Percentiles rank a stretch among this genome's conserved stretches.
Conservation (phyloP, 1,284 basidiomycete species). For the Cryptococcus sp. region DNA sequence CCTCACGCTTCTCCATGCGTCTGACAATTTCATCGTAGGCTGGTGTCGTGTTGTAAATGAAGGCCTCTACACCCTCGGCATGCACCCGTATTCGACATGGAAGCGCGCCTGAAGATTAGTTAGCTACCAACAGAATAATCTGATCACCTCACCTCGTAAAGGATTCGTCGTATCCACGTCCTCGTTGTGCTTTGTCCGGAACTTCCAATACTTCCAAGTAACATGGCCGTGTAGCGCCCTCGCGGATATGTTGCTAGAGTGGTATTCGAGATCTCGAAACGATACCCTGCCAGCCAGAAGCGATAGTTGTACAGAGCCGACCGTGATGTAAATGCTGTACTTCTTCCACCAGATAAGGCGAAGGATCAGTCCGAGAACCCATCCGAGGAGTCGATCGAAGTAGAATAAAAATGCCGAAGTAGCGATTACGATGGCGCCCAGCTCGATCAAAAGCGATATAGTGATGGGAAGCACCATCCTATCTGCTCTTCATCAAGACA, state of each 20-base stretch:
- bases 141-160: conserved; percentile 28
- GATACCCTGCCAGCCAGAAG: conserved; percentile 79
- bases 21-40: conserved; percentile 79
- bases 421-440: conserved; percentile 65
- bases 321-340: conserved; percentile 41
- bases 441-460: conserved; percentile 62
- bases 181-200: conserved; percentile 58
- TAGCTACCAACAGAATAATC: background rate
- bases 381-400: conserved; percentile 77
- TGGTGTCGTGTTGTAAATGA: conserved; percentile 80
- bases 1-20: conserved; percentile 56
- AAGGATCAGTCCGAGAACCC: conserved; percentile 52
- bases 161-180: conserved; percentile 24
- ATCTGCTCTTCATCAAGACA: background rate
- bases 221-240: conserved; percentile 75
- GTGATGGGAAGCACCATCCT: conserved; percentile 26
- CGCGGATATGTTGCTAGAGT: conserved; percentile 84
- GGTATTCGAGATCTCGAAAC: conserved; percentile 77
- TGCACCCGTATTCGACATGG: conserved; percentile 74
- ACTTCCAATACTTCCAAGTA: conserved; percentile 89
- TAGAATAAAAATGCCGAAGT: conserved; percentile 75
- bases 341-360: conserved; percentile 44
- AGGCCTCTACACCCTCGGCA: conserved; percentile 81
- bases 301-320: conserved; percentile 79
- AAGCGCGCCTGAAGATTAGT: conserved; percentile 43